Evolutionary conservation across 768 basidiomycete genomes (phyloP), one percentile per base, ranked within the genome.

Genomic region (Mrakia frigida): DNA sequence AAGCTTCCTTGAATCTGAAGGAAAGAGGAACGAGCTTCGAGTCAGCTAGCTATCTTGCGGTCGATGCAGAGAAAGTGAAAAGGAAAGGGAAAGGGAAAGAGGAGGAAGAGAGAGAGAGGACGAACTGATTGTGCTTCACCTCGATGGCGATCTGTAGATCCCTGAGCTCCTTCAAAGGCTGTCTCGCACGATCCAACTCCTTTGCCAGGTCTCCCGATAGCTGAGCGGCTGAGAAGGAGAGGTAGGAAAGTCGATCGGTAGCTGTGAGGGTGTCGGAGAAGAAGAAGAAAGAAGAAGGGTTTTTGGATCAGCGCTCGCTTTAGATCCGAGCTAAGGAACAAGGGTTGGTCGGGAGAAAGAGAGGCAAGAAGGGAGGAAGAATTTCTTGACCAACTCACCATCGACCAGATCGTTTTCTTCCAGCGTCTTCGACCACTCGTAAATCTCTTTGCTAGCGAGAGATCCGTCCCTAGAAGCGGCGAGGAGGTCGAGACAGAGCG

Each of bases 331-430:
- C 23, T 39, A 14, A 41, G 39, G 31, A 68, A 37, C 28, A 7
- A 31, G 61, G 61, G 61, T 70, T 7, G 43, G 18, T 69, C 43
- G 25, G 33, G 46, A 41, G 39, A 11, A 6, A 14, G 43, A 14
- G 43, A 46, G 46, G 6, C 5, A 41, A 5, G 39, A 18, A 28
- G 28, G 21, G 65, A 33, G 39, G 2, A 53, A 65, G 31, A 35
- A 14, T 41, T 28, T 18, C 21, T 13, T 43, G 35, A 18, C 7
- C 28, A 28, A 50, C 73, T 50, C 28, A 74, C 73, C 74, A 53
- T 75, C 74, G 14, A 56, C 69, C 23, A 75, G 37, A 39, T 75
- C 74, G n/a, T 39, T 23, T 50, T 75, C 74, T 16, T 53, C 68
- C 2, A 69, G 52, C 16, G 46, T 41, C 52, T 67, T 69, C 5